Percentiles rank a stretch among this genome's conserved stretches.
Evolutionary conservation across 305 asterid species (phyloP).

Genomic region (Solanum hybrid): DNA sequence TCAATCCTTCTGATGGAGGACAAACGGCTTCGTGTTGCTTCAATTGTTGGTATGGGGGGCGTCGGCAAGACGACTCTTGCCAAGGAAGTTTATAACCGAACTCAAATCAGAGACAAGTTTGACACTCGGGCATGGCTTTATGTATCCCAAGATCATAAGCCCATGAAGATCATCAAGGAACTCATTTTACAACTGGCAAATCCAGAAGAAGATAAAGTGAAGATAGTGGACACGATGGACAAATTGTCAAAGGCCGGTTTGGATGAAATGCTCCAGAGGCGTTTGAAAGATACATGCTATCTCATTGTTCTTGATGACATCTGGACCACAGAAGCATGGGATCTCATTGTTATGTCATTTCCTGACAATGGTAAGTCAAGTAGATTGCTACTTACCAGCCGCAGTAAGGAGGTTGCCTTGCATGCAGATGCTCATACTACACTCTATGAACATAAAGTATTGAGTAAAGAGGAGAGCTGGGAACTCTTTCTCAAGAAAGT

Average conservation of each 20-base stretch:
- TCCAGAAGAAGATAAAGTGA: background rate
- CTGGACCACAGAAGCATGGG: conserved; percentile 3
- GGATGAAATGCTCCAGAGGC: background rate
- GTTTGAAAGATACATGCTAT: background rate
- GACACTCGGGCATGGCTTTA: background rate
- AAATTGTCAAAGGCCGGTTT: background rate
- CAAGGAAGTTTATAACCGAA: conserved; percentile 12
- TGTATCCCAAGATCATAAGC: background rate
- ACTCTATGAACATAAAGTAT: background rate
- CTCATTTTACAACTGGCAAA: background rate
- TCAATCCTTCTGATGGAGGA: conserved; percentile 5
- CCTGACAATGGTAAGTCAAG: background rate
- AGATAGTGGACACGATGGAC: background rate
- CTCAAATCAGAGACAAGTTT: conserved; percentile 4
- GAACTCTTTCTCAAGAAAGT: conserved; percentile 5
- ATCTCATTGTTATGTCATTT: background rate
- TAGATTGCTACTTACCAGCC: background rate
- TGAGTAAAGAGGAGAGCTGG: conserved; percentile 10
- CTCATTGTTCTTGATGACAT: conserved; percentile 1
- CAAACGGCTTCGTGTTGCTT: background rate
- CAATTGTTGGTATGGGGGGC: conserved; percentile 25
- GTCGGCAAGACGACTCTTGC: conserved; percentile 31
- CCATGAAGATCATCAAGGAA: background rate
- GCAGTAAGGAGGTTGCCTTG: background rate
- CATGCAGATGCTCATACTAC: background rate